Evolutionary conservation across 129 eudicot genomes (phyloP).

Genomic region (Centrapalus pauciflorus): DNA sequence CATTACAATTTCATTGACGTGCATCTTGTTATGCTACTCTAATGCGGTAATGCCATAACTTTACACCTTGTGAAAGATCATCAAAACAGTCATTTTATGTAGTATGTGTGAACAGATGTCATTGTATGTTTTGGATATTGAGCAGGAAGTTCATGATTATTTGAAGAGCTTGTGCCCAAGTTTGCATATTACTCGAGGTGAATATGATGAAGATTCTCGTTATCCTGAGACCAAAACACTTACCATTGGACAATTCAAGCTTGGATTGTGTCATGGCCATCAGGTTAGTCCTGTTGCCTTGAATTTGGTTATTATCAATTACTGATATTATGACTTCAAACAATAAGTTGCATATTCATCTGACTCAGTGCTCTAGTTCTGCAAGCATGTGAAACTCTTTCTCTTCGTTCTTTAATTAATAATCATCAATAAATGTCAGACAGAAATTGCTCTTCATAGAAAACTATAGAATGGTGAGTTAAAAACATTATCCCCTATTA

Average conservation of each 20-base stretch:
- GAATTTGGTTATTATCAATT: background rate
- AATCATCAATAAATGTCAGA: background rate
- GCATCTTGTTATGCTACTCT: background rate
- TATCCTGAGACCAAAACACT: constrained; percentile 87
- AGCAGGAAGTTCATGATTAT: constrained; percentile 97
- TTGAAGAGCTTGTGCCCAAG: constrained; percentile 86
- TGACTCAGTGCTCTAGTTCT: constrained; percentile 2
- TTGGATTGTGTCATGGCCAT: constrained; percentile 97
- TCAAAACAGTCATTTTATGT: background rate
- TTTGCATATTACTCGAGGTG: constrained; percentile 92
- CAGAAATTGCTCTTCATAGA: background rate
- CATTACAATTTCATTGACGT: background rate
- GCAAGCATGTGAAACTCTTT: background rate
- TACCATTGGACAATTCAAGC: constrained; percentile 95
- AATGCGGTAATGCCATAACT: background rate
- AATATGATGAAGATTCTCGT: constrained; percentile 94
- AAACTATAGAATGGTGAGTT: background rate
- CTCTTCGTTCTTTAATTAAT: background rate
- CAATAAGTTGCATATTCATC: background rate
- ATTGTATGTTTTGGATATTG: background rate
- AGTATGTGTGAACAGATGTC: background rate
- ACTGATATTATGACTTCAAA: background rate
- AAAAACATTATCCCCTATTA: background rate
- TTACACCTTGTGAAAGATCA: background rate
- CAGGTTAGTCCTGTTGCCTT: constrained; percentile 49